These are phyloP conservation scores for Sinapis alba DNA, from an alignment of 441 rosid species.

Conservation along the genomic window DNA sequence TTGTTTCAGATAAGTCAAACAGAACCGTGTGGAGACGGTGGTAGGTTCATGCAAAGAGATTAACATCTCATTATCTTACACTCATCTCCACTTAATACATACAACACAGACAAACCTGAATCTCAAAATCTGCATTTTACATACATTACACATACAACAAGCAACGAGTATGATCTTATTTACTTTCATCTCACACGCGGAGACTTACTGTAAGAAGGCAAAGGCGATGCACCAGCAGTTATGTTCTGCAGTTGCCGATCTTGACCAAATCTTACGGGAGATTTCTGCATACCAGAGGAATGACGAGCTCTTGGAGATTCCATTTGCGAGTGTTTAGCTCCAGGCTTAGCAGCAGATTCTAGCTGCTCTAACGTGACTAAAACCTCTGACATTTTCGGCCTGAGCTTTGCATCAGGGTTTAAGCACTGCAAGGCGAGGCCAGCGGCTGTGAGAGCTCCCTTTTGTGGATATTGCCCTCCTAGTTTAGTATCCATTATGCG, in stretches of 20 bases:
- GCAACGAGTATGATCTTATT: neutral
- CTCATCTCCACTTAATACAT: neutral
- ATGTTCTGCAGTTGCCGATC: neutral
- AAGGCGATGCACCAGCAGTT: neutral
- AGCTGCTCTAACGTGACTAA: neutral
- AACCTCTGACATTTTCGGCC: neutral
- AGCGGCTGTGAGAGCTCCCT: neutral
- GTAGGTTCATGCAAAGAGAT: constrained; percentile 31
- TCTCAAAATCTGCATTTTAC: neutral
- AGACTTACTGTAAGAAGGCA: neutral
- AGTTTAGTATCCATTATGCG: neutral
- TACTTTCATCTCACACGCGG: neutral
- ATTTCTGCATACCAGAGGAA: neutral
- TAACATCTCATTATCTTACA: constrained; percentile 19
- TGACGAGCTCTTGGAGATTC: neutral
- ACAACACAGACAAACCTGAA: neutral
- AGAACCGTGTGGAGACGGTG: constrained; percentile 80
- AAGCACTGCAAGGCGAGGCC: neutral
- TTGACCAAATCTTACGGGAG: neutral
- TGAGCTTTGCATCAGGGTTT: constrained; percentile 1
- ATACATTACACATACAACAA: neutral
- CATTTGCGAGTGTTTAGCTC: neutral
- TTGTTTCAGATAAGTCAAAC: constrained; percentile 54
- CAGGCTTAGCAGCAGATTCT: neutral
- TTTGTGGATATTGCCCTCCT: neutral